phyloP scores from a whole-genome alignment of 2,329 filamentous ascomycete genomes.

The Sporothrix inflata region DNA sequence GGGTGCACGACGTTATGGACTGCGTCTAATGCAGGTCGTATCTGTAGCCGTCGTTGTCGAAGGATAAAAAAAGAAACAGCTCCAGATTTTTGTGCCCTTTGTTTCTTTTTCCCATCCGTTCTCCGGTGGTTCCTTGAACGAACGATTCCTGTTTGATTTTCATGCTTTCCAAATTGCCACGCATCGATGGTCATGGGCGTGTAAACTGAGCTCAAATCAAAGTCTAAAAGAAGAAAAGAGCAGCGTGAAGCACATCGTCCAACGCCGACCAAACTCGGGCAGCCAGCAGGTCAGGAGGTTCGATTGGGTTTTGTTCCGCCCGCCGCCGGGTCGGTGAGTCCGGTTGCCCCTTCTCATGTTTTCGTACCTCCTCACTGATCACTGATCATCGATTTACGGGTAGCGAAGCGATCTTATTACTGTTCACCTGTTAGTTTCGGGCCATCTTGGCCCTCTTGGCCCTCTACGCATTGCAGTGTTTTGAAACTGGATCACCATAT shows the following conservation, averaged over 20 bases:
- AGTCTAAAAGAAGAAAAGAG: background rate
- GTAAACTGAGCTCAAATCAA: background rate
- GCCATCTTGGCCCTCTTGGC: background rate
- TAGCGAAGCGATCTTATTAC: background rate
- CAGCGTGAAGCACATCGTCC: background rate
- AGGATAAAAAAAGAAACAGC: background rate
- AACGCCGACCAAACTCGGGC: background rate
- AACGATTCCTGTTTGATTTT: background rate
- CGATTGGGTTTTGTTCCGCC: constrained; percentile 2
- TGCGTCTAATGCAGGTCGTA: background rate
- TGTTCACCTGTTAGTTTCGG: no score
- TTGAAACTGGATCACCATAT: background rate
- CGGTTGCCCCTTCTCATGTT: background rate
- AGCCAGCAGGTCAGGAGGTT: constrained; percentile 8
- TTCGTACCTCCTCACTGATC: background rate
- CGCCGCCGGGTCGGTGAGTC: background rate
- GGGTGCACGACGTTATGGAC: background rate
- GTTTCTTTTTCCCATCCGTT: background rate
- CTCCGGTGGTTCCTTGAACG: background rate
- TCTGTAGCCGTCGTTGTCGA: background rate
- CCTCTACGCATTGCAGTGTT: background rate
- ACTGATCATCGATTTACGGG: background rate
- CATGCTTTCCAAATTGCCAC: background rate
- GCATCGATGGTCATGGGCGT: background rate
- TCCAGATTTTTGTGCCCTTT: background rate